Percentiles rank a stretch among this genome's conserved stretches.
Conservation (phyloP, 129 eudicot genomes). For the Lactuca sativa region DNA sequence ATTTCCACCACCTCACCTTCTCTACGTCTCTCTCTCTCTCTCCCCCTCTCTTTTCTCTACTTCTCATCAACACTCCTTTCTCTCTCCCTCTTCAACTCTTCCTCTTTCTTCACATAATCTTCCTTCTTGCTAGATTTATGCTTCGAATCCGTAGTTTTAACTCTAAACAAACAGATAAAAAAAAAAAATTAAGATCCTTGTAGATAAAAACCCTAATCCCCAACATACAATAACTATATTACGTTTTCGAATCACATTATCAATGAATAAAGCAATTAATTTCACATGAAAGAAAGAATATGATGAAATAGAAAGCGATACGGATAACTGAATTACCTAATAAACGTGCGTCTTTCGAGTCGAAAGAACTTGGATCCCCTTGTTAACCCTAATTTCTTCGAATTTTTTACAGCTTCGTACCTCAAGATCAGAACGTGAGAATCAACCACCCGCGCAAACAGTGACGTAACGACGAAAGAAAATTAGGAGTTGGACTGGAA, state of each 20-base stretch:
- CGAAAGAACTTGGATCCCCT: constrained; percentile 19
- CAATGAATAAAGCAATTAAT: neutral
- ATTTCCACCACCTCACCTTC: constrained; percentile 47
- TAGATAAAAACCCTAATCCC: constrained; percentile 28
- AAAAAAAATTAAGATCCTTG: neutral
- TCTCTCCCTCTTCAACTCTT: constrained; percentile 39
- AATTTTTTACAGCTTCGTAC: constrained; percentile 5
- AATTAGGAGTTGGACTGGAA: constrained; percentile 3
- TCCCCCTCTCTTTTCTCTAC: constrained; percentile 41
- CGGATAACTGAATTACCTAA: constrained; percentile 19
- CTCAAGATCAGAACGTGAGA: constrained; percentile 9
- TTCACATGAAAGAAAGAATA: neutral
- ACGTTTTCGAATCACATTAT: constrained; percentile 14
- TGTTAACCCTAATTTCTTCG: constrained; percentile 17
- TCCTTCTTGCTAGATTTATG: constrained; percentile 43
- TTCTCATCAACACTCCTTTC: constrained; percentile 47
- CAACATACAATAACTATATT: neutral
- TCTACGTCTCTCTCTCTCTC: constrained; percentile 51
- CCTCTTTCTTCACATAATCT: constrained; percentile 37
- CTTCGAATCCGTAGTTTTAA: constrained; percentile 30
- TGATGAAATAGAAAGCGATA: neutral
- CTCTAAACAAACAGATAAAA: constrained; percentile 5
- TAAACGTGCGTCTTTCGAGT: constrained; percentile 1
- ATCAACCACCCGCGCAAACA: neutral
- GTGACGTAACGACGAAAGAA: neutral